Percentiles rank a stretch among this genome's conserved stretches.
These are phyloP conservation scores for Nemania sp. DNA, from an alignment of 2,329 filamentous ascomycete species.

Conservation along the genomic window DNA sequence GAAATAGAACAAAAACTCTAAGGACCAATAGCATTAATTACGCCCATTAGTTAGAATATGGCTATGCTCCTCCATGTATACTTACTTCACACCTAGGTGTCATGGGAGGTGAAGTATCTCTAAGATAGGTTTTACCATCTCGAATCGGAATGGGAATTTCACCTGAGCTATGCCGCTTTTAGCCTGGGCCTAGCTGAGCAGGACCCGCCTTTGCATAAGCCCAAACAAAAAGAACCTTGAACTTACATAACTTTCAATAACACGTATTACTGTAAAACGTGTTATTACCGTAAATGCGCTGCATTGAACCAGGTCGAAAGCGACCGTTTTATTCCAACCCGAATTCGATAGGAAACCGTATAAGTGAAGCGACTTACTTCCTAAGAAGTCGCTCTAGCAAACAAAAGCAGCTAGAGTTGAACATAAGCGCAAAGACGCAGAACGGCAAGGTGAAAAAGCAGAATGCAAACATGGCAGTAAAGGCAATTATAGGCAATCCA, in stretches of 20 bases:
- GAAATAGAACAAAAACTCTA: neutral
- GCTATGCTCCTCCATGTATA: too few species aligned
- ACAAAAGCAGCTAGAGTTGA: slow-evolving; percentile 7
- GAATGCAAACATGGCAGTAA: neutral
- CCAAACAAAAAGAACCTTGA: neutral
- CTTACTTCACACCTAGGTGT: too few species aligned
- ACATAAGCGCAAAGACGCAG: slow-evolving; percentile 6
- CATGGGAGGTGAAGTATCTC: too few species aligned
- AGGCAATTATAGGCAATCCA: neutral
- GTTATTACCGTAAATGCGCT: slow-evolving; percentile 1
- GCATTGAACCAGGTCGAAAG: slow-evolving; percentile 4
- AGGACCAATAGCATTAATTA: too few species aligned
- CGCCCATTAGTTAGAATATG: too few species aligned
- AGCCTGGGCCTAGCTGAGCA: too few species aligned
- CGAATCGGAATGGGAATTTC: too few species aligned
- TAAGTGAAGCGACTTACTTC: slow-evolving; percentile 12
- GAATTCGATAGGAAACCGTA: slow-evolving; percentile 2
- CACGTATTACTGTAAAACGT: neutral
- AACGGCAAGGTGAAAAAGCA: neutral
- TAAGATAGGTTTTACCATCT: too few species aligned
- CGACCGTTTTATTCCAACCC: slow-evolving; percentile 9
- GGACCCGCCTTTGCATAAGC: too few species aligned
- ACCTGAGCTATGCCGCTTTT: too few species aligned
- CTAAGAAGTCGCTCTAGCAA: slow-evolving; percentile 6
- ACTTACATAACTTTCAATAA: slow-evolving; percentile 10